Evolutionary conservation across 2,329 filamentous ascomycete genomes (phyloP).

Genomic region (Aaosphaeria pasadenensis): DNA sequence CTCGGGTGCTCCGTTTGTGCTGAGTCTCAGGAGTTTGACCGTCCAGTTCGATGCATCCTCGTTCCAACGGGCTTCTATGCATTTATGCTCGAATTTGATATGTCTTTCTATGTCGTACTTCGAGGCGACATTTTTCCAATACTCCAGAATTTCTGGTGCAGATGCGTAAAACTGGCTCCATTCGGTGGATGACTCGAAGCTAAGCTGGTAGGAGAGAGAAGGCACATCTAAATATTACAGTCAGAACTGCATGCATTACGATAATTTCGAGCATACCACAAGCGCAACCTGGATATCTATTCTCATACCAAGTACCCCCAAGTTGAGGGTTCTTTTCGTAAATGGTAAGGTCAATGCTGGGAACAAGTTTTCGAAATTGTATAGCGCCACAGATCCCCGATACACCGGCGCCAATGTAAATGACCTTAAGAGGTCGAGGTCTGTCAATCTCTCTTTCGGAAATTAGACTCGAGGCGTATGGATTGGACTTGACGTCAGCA

Average conservation of each 20-base stretch:
- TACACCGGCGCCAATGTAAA: neutral
- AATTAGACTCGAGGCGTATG: no score
- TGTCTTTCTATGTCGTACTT: neutral
- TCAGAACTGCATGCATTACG: no score
- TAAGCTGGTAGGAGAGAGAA: neutral
- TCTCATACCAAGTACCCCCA: conserved; percentile 17
- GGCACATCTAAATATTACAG: neutral
- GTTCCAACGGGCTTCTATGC: neutral
- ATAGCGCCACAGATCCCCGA: neutral
- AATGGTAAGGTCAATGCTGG: conserved; percentile 49
- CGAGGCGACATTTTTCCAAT: neutral
- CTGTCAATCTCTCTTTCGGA: neutral
- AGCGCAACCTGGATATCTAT: conserved; percentile 3
- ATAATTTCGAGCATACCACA: no score
- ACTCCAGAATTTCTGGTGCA: neutral
- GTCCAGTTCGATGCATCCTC: neutral
- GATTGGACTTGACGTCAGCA: no score
- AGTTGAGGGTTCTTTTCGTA: conserved; percentile 44
- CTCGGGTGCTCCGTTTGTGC: neutral
- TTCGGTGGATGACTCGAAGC: neutral
- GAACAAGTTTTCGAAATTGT: neutral
- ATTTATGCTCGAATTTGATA: neutral
- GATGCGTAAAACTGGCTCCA: neutral
- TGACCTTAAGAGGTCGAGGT: neutral
- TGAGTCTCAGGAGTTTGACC: neutral